Percentiles rank a stretch among this genome's conserved stretches.
phyloP scores from a whole-genome alignment of 2,329 filamentous ascomycete species.

The Mollisia scopiformis region DNA sequence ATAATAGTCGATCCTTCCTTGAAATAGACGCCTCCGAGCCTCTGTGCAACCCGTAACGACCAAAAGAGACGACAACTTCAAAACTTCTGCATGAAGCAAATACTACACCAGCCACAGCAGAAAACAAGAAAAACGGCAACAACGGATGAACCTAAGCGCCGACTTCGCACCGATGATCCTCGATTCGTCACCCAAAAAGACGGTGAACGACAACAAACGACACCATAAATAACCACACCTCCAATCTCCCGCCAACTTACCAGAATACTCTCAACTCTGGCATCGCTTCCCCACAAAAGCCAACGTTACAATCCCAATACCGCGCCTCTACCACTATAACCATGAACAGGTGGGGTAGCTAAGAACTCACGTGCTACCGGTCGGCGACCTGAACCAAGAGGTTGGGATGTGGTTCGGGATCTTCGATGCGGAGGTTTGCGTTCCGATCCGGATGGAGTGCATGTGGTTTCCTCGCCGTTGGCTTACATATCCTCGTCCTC shows the following conservation, averaged over 20 bases:
- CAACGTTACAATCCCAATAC: neutral
- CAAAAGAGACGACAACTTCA: neutral
- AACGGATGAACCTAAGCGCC: neutral
- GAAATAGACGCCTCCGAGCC: no score
- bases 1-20: no score
- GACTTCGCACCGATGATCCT: neutral
- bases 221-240: neutral
- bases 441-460: neutral
- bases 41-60: no score
- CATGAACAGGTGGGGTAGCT: neutral
- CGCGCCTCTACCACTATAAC: neutral
- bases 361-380: neutral
- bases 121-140: neutral
- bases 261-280: neutral
- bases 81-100: no score
- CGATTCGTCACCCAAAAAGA: neutral
- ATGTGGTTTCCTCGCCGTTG: neutral
- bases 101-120: no score
- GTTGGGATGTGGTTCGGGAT: neutral
- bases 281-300: neutral
- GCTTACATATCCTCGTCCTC: no score
- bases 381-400: neutral
- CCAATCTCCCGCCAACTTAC: neutral
- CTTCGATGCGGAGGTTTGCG: neutral
- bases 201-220: neutral